Base-by-base conservation (phyloP, 1,284 basidiomycete species). In the Tylopilus sp. region DNA sequence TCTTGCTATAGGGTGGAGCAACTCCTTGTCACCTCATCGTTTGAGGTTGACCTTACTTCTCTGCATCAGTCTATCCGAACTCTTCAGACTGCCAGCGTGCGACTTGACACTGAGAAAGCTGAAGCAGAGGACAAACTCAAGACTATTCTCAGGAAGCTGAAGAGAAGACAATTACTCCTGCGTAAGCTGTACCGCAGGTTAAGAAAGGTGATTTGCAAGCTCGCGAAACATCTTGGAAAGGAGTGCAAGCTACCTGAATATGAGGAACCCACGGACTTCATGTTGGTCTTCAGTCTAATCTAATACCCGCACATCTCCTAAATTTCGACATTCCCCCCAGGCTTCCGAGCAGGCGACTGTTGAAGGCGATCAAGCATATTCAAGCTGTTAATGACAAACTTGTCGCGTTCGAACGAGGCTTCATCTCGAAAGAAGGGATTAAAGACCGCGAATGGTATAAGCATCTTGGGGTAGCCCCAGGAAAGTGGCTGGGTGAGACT, bases 381-480 rank as follows among this genome's bases (percentile, higher is more conserved):
- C 70, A 74, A 43, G 54, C 44, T 16, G 70, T 81, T 53, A 91
- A 90, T 65, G 66, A 71, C 60, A 79, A 79, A 59, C 71, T 88
- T 39, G 69, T 75, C 38, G 59, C 64, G 11, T 90, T 89, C 55
- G 89, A 92, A 64, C 71, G 74, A 46, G 83, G 84, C 16, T 86
- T 91, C 67, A 78, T 90, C 53, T 77, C 77, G 19, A 71, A 79
- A 50, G 72, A 77, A 19, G 89, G 89, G 1, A 74, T 91, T 49
- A 77, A 75, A 60, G 81, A 79, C 45, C 72, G 84, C 40, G 76
- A 82, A 57, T 88, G 85, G 85, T 87, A 85, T 65, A 78, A 75
- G 60, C 83, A 88, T 60, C 71, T 90, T 45, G 84, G 76, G 12
- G 84, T 87, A 11, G 84, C 87, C 18, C 88, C 88, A 1, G 89